Evolutionary conservation across 257 asterid species (phyloP).

Genomic region (Solanum neorickii): DNA sequence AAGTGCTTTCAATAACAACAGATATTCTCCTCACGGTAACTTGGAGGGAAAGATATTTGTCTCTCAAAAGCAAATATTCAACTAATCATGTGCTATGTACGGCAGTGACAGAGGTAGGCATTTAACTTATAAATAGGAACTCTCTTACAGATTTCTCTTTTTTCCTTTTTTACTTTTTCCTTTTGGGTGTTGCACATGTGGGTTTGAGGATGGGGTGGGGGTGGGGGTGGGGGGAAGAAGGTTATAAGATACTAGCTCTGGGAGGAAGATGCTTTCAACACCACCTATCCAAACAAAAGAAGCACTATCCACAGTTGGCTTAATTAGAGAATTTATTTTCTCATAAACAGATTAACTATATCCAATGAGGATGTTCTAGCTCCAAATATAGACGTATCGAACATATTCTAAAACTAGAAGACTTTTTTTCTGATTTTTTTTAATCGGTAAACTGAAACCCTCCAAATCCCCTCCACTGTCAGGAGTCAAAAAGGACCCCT

Average conservation of each 20-base stretch:
- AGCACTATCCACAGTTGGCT: not conserved
- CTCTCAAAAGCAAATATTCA: not conserved
- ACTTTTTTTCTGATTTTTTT: not conserved
- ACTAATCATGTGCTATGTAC: not conserved
- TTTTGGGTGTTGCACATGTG: not conserved
- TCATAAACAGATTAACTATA: not conserved
- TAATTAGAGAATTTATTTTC: not conserved
- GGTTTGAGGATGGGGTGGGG: not conserved
- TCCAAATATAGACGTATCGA: not conserved
- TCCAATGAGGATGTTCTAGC: not conserved
- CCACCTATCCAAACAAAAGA: not conserved
- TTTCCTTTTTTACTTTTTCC: not conserved
- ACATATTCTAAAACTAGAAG: not conserved
- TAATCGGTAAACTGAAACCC: not conserved
- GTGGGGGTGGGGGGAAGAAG: too few relatives aligned
- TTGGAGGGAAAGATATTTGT: not conserved
- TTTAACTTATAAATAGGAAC: not conserved
- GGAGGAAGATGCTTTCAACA: not conserved
- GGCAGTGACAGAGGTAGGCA: not conserved
- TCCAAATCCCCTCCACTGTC: not conserved
- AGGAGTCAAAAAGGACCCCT: not conserved
- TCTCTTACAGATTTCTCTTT: not conserved
- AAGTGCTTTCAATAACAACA: not conserved
- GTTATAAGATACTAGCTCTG: not conserved
- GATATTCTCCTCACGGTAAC: not conserved